phyloP scores from a whole-genome alignment of 2,329 filamentous ascomycete species.

The Colletotrichum sansevieriae region DNA sequence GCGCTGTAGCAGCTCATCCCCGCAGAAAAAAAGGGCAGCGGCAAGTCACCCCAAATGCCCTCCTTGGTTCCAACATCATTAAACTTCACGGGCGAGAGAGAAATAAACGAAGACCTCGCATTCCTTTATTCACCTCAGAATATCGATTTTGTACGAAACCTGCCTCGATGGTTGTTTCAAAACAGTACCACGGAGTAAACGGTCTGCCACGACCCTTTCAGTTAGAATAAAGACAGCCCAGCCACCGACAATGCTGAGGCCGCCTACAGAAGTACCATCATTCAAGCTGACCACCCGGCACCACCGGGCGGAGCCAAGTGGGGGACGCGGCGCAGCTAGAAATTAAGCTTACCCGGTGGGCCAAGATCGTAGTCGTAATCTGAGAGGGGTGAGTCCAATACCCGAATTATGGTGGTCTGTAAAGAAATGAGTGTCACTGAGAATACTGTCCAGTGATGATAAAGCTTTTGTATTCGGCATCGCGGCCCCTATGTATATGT shows the following conservation, averaged over 20 bases:
- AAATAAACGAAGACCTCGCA: no score
- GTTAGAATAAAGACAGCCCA: slow-evolving; percentile 19
- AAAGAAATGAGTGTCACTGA: no score
- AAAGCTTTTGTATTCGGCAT: slow-evolving; percentile 6
- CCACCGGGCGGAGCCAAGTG: slow-evolving; percentile 33
- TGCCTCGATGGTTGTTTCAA: background rate
- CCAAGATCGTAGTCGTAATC: slow-evolving; percentile 7
- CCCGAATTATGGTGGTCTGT: no score
- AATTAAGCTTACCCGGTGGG: slow-evolving; percentile 40
- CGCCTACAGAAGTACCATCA: background rate
- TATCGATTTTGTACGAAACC: no score
- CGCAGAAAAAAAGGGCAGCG: background rate
- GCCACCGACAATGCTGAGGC: slow-evolving; percentile 17
- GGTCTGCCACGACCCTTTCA: slow-evolving; percentile 7
- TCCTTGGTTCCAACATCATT: background rate
- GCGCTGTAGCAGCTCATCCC: slow-evolving; percentile 15
- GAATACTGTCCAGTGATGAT: background rate
- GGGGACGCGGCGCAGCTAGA: slow-evolving; percentile 32
- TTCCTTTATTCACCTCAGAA: no score
- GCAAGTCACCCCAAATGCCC: background rate
- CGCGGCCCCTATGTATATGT: background rate
- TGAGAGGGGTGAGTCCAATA: no score
- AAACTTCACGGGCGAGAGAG: no score
- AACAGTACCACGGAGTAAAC: background rate
- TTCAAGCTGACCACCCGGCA: slow-evolving; percentile 1